Evolutionary conservation across 441 rosid species (phyloP).

Genomic region (Gossypium lobatum): DNA sequence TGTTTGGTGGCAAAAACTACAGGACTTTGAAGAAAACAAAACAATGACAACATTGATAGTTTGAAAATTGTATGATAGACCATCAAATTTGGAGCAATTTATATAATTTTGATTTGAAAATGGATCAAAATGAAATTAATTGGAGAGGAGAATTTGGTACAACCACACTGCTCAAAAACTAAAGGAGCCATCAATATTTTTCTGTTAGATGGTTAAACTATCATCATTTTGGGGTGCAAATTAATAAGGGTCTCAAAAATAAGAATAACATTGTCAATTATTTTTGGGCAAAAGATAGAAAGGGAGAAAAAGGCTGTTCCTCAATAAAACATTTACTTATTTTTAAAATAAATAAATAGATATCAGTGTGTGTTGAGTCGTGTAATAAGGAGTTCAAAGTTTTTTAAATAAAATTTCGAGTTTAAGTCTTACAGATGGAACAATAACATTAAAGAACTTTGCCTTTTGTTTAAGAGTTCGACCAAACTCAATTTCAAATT

Average conservation of each 20-base stretch:
- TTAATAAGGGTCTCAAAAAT: background rate
- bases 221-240: background rate
- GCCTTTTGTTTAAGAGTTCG: too few species aligned
- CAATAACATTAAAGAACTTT: too few species aligned
- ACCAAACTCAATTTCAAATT: too few species aligned
- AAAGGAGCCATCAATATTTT: background rate
- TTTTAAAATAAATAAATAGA: background rate
- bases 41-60: background rate
- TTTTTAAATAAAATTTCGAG: too few species aligned
- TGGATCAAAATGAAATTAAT: background rate
- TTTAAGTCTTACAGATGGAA: too few species aligned
- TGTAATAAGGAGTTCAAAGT: too few species aligned
- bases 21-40: too few species aligned
- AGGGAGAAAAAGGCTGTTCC: background rate
- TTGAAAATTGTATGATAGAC: background rate
- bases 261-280: background rate
- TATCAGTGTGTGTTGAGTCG: background rate
- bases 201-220: background rate
- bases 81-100: background rate
- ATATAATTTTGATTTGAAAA: background rate
- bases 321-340: background rate
- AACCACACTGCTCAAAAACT: background rate
- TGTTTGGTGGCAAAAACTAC: too few species aligned
- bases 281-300: background rate
- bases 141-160: background rate